These are phyloP conservation scores for Sisymbrium irio DNA, from an alignment of 345 rosid species.

Conservation along the genomic window DNA sequence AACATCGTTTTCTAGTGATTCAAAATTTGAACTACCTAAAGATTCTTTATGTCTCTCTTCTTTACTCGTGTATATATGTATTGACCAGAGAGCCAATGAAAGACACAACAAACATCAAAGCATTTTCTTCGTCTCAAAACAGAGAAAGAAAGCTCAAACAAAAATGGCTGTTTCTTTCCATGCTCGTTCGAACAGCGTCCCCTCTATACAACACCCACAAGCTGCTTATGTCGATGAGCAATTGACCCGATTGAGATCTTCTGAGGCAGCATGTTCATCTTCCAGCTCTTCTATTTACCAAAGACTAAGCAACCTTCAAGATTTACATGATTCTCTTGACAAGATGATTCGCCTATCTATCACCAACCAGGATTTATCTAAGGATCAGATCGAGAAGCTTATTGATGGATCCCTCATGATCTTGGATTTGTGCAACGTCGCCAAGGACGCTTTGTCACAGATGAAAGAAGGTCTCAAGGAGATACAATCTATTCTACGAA, in stretches of 20 bases:
- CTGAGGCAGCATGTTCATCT: constrained; percentile 31
- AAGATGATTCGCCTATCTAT: constrained; percentile 33
- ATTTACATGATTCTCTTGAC: constrained; percentile 34
- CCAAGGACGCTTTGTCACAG: constrained; percentile 35
- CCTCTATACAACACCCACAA: constrained; percentile 43
- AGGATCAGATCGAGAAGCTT: constrained; percentile 36
- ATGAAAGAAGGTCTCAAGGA: constrained; percentile 32
- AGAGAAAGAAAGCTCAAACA: not conserved
- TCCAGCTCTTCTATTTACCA: constrained; percentile 26
- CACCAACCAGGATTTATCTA: constrained; percentile 28
- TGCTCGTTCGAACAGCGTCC: constrained; percentile 48
- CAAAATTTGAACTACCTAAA: not conserved
- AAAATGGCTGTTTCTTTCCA: constrained; percentile 49
- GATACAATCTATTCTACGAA: constrained; percentile 36
- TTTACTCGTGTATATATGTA: not conserved
- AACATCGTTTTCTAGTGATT: constrained; percentile 14
- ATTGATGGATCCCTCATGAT: constrained; percentile 42
- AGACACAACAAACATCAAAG: constrained; percentile 16
- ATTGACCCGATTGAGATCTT: constrained; percentile 34
- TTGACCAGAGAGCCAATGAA: not conserved
- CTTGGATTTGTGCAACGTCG: constrained; percentile 35
- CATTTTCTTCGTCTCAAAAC: constrained; percentile 4
- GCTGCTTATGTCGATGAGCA: constrained; percentile 38
- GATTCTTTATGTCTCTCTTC: not conserved
- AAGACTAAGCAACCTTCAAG: constrained; percentile 31